These are phyloP conservation scores for Microdochium paspali DNA, from an alignment of 2,329 filamentous ascomycete genomes.

Conservation along the genomic window DNA sequence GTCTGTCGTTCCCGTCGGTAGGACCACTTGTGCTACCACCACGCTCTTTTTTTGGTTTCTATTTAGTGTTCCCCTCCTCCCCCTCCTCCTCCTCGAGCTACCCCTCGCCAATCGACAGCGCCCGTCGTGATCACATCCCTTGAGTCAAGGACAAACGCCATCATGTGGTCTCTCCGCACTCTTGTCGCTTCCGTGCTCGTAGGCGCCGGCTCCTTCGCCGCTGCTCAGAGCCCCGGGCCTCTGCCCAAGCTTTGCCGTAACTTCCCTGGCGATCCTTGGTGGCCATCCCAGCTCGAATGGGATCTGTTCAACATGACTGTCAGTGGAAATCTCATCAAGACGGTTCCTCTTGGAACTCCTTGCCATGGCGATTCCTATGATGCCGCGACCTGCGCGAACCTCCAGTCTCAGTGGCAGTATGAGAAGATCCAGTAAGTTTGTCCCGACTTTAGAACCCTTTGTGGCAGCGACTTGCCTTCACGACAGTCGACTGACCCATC, in stretches of 20 bases:
- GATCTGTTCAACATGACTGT: slow-evolving; percentile 4
- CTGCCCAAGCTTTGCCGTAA: background rate
- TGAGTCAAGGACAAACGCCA: background rate
- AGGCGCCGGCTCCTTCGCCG: background rate
- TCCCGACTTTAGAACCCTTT: background rate
- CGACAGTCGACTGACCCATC: background rate
- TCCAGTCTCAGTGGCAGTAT: slow-evolving; percentile 1
- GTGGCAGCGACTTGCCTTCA: background rate
- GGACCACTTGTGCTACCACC: background rate
- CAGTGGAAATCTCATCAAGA: slow-evolving; percentile 12
- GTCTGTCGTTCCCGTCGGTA: background rate
- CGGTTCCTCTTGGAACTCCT: slow-evolving; percentile 11
- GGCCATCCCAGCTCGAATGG: slow-evolving; percentile 1
- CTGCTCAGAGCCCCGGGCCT: background rate
- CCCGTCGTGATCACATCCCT: background rate
- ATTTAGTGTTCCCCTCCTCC: too few relatives aligned
- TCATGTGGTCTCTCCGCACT: background rate
- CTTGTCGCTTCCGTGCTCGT: background rate
- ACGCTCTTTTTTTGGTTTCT: background rate
- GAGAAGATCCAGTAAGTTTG: slow-evolving; percentile 1
- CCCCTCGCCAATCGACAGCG: too few relatives aligned
- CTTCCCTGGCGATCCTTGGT: slow-evolving; percentile 3
- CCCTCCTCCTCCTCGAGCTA: background rate
- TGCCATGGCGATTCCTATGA: slow-evolving; percentile 10
- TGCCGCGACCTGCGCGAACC: slow-evolving; percentile 8